A percentile compares a stretch with the other conserved stretches of the same genome.
Evolutionary conservation across 345 rosid genomes (phyloP).

Genomic region (Moricandia moricandioides): DNA sequence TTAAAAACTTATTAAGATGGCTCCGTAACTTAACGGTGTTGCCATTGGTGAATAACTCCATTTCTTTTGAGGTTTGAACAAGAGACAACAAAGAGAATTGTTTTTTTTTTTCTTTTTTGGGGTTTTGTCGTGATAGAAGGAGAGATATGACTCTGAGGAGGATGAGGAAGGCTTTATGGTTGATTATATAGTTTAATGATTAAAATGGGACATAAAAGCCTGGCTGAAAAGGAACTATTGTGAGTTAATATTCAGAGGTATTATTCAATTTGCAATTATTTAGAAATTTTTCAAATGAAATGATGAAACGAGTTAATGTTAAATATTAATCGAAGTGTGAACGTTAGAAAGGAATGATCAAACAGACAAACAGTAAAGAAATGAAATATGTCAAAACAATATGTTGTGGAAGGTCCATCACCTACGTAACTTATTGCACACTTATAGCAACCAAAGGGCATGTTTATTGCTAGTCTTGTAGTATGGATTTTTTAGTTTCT

Average conservation of each 20-base stretch:
- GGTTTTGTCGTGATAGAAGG: slow-evolving; percentile 32
- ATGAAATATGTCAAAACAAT: background rate
- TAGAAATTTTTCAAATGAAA: background rate
- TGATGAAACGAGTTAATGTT: background rate
- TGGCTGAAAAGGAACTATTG: slow-evolving; percentile 23
- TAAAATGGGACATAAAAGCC: slow-evolving; percentile 12
- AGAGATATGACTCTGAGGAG: background rate
- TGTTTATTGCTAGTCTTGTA: no score
- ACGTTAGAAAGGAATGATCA: slow-evolving; percentile 12
- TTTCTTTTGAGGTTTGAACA: slow-evolving; percentile 13
- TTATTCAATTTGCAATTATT: background rate
- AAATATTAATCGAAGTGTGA: slow-evolving; percentile 9
- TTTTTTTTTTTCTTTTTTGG: slow-evolving; percentile 2
- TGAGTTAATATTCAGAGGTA: slow-evolving; percentile 25
- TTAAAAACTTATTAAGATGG: slow-evolving; percentile 77
- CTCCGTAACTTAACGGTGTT: slow-evolving; percentile 68
- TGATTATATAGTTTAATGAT: slow-evolving; percentile 11
- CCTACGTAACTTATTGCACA: background rate
- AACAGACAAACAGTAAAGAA: background rate
- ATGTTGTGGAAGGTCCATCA: background rate
- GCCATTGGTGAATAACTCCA: slow-evolving; percentile 71
- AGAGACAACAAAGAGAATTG: slow-evolving; percentile 24
- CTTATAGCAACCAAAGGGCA: no score
- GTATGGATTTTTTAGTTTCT: no score
- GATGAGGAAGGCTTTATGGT: background rate